These are phyloP conservation scores for Boletales sp. DNA, from an alignment of 768 basidiomycete genomes.

Conservation along the genomic window DNA sequence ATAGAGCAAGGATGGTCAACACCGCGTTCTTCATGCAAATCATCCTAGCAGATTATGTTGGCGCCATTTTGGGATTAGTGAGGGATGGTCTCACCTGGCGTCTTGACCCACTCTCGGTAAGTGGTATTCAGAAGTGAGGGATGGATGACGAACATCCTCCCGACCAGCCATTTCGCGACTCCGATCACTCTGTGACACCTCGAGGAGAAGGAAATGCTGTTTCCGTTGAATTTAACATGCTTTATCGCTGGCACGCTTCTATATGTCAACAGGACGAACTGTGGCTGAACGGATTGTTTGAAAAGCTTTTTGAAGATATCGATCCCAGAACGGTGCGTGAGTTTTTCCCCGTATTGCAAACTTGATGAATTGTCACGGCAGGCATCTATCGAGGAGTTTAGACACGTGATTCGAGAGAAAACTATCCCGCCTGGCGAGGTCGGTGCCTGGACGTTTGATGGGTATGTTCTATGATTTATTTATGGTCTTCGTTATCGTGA, in stretches of 20 bases:
- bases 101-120: conserved; percentile 61
- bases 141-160: background rate
- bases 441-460: conserved; percentile 53
- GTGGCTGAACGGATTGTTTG: conserved; percentile 53
- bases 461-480: conserved; percentile 27
- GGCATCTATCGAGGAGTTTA: conserved; percentile 21
- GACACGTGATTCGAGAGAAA: conserved; percentile 10
- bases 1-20: conserved; percentile 70
- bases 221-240: conserved; percentile 70
- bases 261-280: conserved; percentile 50
- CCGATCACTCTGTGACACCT: conserved; percentile 49
- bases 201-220: conserved; percentile 74
- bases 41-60: conserved; percentile 71
- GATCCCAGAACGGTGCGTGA: conserved; percentile 38
- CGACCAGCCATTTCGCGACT: conserved; percentile 46
- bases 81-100: conserved; percentile 64
- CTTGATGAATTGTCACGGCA: background rate
- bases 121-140: background rate
- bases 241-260: conserved; percentile 64
- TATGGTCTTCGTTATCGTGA: background rate
- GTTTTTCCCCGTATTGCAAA: background rate
- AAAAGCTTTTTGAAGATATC: conserved; percentile 36
- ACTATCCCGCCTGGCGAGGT: conserved; percentile 17
- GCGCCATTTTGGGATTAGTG: conserved; percentile 67
- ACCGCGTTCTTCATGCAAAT: conserved; percentile 69